These are phyloP conservation scores for Hanseniaspora sp. DNA, from an alignment of 1,139 yeast species.

Conservation along the genomic window DNA sequence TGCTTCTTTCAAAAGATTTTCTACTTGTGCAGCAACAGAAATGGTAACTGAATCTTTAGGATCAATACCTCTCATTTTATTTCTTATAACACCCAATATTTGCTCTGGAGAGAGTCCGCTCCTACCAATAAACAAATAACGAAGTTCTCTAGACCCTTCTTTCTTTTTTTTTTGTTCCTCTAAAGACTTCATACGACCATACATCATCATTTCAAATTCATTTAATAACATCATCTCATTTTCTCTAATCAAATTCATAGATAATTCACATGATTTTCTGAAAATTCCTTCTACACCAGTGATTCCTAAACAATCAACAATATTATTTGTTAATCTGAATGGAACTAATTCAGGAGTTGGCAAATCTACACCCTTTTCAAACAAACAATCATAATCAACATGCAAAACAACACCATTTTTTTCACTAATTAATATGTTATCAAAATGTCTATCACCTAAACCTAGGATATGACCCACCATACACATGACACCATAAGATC, in stretches of 20 bases:
- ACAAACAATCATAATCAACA: slow-evolving; percentile 92
- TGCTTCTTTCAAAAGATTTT: slow-evolving; percentile 76
- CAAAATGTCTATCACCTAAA: slow-evolving; percentile 93
- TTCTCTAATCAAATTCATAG: slow-evolving; percentile 57
- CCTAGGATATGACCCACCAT: slow-evolving; percentile 88
- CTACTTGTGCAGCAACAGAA: slow-evolving; percentile 89
- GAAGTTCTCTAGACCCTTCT: not conserved
- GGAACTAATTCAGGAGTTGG: slow-evolving; percentile 83
- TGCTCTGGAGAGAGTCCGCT: slow-evolving; percentile 26
- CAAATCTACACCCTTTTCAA: slow-evolving; percentile 55
- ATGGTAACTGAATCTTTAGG: slow-evolving; percentile 76
- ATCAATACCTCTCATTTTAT: slow-evolving; percentile 75
- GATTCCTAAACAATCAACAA: slow-evolving; percentile 86
- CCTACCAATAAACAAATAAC: slow-evolving; percentile 13
- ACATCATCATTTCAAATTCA: slow-evolving; percentile 79
- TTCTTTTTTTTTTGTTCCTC: slow-evolving; percentile 11
- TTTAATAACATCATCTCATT: slow-evolving; percentile 88
- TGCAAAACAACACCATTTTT: slow-evolving; percentile 73
- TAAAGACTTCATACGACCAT: slow-evolving; percentile 40
- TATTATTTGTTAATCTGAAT: slow-evolving; percentile 75
- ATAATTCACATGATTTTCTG: slow-evolving; percentile 75
- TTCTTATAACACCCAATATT: slow-evolving; percentile 63
- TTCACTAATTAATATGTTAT: slow-evolving; percentile 67
- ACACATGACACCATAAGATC: slow-evolving; percentile 92
- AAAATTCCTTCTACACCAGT: slow-evolving; percentile 86